A percentile compares a stretch with the other conserved stretches of the same genome.
phyloP scores from a whole-genome alignment of 2,329 filamentous ascomycete species.

The Calonectria naviculata region DNA sequence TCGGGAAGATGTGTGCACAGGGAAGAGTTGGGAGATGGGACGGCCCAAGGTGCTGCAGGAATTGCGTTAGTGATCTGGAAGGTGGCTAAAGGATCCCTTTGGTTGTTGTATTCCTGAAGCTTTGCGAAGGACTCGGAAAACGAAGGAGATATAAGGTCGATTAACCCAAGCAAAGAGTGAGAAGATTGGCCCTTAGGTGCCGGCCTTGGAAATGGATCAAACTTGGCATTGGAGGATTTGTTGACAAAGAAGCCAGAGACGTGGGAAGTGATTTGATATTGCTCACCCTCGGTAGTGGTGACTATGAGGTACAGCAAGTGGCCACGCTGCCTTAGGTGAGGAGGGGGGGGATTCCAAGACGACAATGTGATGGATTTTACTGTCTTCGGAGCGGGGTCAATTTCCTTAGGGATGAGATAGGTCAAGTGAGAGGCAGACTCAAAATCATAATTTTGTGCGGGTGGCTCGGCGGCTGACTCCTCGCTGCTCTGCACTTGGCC shows the following conservation, averaged over 20 bases:
- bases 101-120: slow-evolving; percentile 86
- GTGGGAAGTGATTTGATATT: slow-evolving; percentile 92
- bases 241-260: slow-evolving; percentile 97
- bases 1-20: slow-evolving; percentile 82
- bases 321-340: slow-evolving; percentile 89
- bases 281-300: slow-evolving; percentile 94
- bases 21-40: slow-evolving; percentile 74
- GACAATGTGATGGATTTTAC: slow-evolving; percentile 91
- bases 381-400: slow-evolving; percentile 83
- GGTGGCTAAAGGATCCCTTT: slow-evolving; percentile 87
- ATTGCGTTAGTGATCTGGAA: slow-evolving; percentile 97
- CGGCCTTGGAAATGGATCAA: slow-evolving; percentile 86
- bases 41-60: slow-evolving; percentile 91
- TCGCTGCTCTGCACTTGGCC: slow-evolving; percentile 55
- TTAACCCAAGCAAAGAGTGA: slow-evolving; percentile 87
- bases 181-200: slow-evolving; percentile 82
- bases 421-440: slow-evolving; percentile 74
- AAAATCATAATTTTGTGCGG: slow-evolving; percentile 81
- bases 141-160: slow-evolving; percentile 83
- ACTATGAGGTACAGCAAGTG: slow-evolving; percentile 92
- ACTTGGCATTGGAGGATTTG: slow-evolving; percentile 94
- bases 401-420: slow-evolving; percentile 75
- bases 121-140: slow-evolving; percentile 82
- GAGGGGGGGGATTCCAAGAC: slow-evolving; percentile 95
- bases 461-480: slow-evolving; percentile 45